These are phyloP conservation scores for Echinochloa phyllopogon DNA, from an alignment of 176 grass and related monocot species.

Conservation along the genomic window DNA sequence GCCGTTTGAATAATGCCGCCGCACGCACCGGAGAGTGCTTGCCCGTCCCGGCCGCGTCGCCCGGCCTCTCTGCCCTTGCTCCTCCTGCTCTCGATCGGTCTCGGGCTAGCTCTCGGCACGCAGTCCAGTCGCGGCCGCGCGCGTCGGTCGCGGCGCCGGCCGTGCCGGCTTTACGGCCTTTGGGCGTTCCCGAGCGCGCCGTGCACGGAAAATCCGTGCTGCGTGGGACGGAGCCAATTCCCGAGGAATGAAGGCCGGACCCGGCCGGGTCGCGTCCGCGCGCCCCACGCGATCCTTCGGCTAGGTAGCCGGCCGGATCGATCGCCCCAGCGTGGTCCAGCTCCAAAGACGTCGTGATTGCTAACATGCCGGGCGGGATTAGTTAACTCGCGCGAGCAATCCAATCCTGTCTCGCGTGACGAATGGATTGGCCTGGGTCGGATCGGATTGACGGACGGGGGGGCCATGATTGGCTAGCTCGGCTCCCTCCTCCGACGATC, in stretches of 20 bases:
- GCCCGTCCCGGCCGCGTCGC: neutral
- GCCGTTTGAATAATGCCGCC: constrained; percentile 50
- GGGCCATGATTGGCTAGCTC: constrained; percentile 25
- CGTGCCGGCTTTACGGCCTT: constrained; percentile 59
- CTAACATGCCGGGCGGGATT: constrained; percentile 11
- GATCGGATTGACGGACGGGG: neutral
- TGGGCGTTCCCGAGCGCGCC: constrained; percentile 67
- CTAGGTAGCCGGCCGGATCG: constrained; percentile 29
- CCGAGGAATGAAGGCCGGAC: constrained; percentile 32
- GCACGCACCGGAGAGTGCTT: neutral
- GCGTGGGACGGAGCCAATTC: constrained; percentile 70
- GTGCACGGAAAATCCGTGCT: constrained; percentile 88
- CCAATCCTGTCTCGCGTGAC: constrained; percentile 53
- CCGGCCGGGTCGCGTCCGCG: neutral
- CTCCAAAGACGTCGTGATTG: constrained; percentile 36
- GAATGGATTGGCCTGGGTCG: constrained; percentile 8
- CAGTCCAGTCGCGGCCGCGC: neutral
- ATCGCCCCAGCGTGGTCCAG: constrained; percentile 45
- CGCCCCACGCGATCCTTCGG: constrained; percentile 33
- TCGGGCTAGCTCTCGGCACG: constrained; percentile 2
- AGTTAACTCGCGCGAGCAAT: constrained; percentile 10
- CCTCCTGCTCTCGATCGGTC: neutral
- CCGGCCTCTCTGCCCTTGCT: neutral
- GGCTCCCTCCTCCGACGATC: neutral
- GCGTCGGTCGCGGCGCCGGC: constrained; percentile 57